Percentiles rank a stretch among this genome's conserved stretches.
Evolutionary conservation across 2,329 filamentous ascomycete species (phyloP).

Genomic region (Colletotrichum cuscutae): DNA sequence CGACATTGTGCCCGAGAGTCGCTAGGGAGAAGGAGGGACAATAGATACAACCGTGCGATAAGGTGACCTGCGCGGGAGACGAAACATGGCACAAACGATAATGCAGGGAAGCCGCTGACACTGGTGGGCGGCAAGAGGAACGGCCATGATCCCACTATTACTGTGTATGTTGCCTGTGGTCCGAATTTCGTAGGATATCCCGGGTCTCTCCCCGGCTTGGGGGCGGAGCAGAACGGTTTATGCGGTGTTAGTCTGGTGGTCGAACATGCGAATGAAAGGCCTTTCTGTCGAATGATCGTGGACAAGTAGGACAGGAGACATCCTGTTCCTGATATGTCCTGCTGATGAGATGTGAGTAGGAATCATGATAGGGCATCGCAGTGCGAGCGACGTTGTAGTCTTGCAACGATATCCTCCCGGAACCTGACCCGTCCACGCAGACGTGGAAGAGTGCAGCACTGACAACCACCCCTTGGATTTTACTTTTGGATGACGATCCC

Average conservation of each 20-base stretch:
- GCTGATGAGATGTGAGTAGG: slow-evolving; percentile 8
- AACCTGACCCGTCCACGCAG: slow-evolving; percentile 2
- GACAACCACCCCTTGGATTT: not conserved
- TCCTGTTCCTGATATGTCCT: slow-evolving; percentile 20
- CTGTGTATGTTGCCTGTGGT: slow-evolving; percentile 17
- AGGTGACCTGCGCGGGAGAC: not conserved
- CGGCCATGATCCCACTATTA: slow-evolving; percentile 14
- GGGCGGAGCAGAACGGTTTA: not conserved
- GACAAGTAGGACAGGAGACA: not conserved
- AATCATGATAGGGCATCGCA: slow-evolving; percentile 1
- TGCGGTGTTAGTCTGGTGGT: not conserved
- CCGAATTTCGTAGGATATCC: not conserved
- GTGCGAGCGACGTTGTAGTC: not conserved
- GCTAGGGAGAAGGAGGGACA: not conserved
- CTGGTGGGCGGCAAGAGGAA: not conserved
- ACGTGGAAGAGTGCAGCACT: not conserved
- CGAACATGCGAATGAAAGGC: not conserved
- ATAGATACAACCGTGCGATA: not conserved
- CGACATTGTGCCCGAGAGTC: not conserved
- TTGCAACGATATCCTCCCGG: not conserved
- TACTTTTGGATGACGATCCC: slow-evolving; percentile 24
- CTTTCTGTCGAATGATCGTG: not conserved
- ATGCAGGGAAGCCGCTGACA: slow-evolving; percentile 16
- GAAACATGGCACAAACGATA: not conserved
- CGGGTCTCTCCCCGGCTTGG: not conserved